Evolutionary conservation across 2,329 filamentous ascomycete species (phyloP), one percentile per base, ranked within the genome.

Genomic region (Alternaria sp.): DNA sequence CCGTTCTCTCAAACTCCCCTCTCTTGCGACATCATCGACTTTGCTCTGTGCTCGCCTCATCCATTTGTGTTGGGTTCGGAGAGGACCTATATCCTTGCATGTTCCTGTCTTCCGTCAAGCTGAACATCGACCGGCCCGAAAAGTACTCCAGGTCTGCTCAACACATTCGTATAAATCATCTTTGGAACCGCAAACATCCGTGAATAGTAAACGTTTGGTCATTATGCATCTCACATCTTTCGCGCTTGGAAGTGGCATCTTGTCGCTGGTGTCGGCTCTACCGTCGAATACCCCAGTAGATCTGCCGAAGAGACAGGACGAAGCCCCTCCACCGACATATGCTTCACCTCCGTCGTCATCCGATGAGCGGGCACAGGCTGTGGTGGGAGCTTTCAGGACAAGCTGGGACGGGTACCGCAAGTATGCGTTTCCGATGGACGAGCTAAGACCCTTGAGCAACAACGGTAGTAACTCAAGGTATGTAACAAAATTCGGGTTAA

Each of bases 371-470:
- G 72, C 77, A 5, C 71, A 75, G 53, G 75, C 72, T 12, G 77
- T 80, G 14, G 68, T 77, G 14, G 70, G 76, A 14, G 65, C 67
- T 8, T 80, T 80, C 55, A 68, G 66, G 18, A 63, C 71, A 22
- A 75, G 77, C 18, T 80, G 77, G 77, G 67, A 72, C 8, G 78
- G 77, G 16, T 94, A 94, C 75, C 86, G 87, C 71, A 81, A 87
- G 78, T 87, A 92, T 78, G 92, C 92, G 0, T 94, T 92, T 64
- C 91, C 90, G 1, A 87, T 92, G 67, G 92, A 96, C 75, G 91
- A 92, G 45, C 81, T 96, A 10, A 83, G 82, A 63, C 92, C 93
- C 0, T 82, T 92, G 14, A 86, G 84, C 41, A 92, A 92, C 67
- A 79, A 78, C 1, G 90, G 81, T 61, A 83, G 83, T 22, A 89